Evolutionary conservation across 1,284 basidiomycete species (phyloP).

Genomic region (Cutaneotrichosporon sp.): DNA sequence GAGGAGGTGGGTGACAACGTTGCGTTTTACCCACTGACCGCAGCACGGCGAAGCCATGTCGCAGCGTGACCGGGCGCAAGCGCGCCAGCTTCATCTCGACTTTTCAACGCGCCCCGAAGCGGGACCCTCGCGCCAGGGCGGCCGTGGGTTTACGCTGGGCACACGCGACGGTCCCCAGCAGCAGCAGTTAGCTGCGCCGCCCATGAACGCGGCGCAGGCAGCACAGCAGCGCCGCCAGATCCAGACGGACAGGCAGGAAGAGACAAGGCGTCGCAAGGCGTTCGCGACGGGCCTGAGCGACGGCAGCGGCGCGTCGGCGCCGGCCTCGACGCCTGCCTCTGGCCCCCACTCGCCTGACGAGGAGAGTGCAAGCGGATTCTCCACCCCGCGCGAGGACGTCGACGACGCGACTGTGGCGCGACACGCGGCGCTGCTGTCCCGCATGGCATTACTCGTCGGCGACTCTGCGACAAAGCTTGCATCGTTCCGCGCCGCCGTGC

Average conservation of each 20-base stretch:
- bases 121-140: conserved; percentile 12
- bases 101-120: conserved; percentile 50
- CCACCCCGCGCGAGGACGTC: conserved; percentile 42
- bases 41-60: conserved; percentile 76
- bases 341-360: conserved; percentile 5
- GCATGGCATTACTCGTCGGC: conserved; percentile 62
- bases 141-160: conserved; percentile 35
- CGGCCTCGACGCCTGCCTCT: neutral
- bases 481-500: conserved; percentile 72
- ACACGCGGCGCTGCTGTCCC: conserved; percentile 63
- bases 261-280: conserved; percentile 45
- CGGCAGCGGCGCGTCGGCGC: neutral
- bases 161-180: conserved; percentile 17
- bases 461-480: conserved; percentile 68
- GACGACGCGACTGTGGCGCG: conserved; percentile 49
- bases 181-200: conserved; percentile 34
- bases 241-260: conserved; percentile 40
- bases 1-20: conserved; percentile 30
- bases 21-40: neutral
- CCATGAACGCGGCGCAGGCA: conserved; percentile 38
- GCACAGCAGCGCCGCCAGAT: conserved; percentile 38
- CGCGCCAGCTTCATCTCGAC: conserved; percentile 68
- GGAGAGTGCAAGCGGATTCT: conserved; percentile 28
- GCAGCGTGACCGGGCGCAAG: conserved; percentile 68
- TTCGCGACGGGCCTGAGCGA: conserved; percentile 60